Conservation (phyloP, 805 yeast species). For the Pichia pseudocactophila region DNA sequence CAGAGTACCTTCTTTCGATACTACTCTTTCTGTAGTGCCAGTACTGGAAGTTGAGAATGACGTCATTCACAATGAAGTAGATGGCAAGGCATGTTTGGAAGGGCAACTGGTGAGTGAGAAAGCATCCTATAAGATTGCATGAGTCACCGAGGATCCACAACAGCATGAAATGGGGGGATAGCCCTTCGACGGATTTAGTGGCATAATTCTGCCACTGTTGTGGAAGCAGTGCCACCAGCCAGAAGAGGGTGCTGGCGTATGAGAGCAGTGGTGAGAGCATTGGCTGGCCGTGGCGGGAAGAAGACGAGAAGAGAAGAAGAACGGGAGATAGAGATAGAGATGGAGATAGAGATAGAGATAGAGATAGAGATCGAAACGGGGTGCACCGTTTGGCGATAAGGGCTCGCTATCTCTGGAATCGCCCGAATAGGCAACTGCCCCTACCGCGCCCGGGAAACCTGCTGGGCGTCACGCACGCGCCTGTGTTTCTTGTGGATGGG, state of each 20-base stretch:
- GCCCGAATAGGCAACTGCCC: no score
- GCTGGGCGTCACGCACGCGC: no score
- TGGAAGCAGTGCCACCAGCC: conserved; percentile 31
- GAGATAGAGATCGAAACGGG: background rate
- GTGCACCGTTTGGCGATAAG: no score
- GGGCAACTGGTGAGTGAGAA: conserved; percentile 68
- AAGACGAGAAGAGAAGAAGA: background rate
- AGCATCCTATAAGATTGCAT: conserved; percentile 49
- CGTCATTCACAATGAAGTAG: conserved; percentile 69
- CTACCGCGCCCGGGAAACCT: no score
- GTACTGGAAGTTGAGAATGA: conserved; percentile 59
- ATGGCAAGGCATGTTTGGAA: conserved; percentile 68
- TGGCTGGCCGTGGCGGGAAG: conserved; percentile 5
- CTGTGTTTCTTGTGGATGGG: no score
- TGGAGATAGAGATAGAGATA: background rate
- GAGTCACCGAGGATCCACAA: conserved; percentile 30
- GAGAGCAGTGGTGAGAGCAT: conserved; percentile 13
- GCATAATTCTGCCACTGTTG: conserved; percentile 28
- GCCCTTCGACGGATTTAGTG: conserved; percentile 25
- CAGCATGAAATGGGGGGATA: conserved; percentile 24
- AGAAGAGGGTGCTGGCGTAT: conserved; percentile 24
- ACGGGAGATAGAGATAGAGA: background rate
- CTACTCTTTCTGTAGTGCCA: conserved; percentile 40
- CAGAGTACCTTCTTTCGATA: background rate
- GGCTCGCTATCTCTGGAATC: background rate